Percentiles rank a stretch among this genome's conserved stretches.
phyloP scores from a whole-genome alignment of 2,329 filamentous ascomycete genomes.

The Colletotrichum cereale region DNA sequence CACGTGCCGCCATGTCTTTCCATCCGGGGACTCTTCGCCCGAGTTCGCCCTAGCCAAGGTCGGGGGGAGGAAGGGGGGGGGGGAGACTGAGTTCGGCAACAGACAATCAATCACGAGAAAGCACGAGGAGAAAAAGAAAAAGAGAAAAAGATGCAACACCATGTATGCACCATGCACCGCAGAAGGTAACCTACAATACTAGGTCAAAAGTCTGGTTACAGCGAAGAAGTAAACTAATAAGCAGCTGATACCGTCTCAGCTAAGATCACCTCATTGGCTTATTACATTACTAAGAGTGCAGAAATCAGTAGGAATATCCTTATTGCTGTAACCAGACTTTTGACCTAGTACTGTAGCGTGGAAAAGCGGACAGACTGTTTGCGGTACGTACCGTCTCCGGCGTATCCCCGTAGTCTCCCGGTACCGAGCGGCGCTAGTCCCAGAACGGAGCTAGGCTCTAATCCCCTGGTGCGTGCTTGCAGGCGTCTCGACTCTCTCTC shows the following conservation, averaged over 20 bases:
- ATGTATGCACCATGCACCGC: neutral
- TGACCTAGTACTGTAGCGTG: too few species aligned
- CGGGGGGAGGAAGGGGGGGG: neutral
- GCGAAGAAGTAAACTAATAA: too few species aligned
- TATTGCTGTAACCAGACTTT: too few species aligned
- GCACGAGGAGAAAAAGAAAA: neutral
- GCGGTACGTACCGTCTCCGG: constrained; percentile 35
- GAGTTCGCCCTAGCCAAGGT: neutral
- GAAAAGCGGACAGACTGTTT: neutral
- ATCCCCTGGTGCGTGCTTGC: neutral
- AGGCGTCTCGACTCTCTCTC: neutral
- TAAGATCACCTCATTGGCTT: too few species aligned
- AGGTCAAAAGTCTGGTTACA: too few species aligned
- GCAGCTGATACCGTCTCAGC: too few species aligned
- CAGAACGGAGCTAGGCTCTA: constrained; percentile 3
- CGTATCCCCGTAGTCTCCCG: constrained; percentile 36
- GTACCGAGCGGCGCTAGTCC: constrained; percentile 24
- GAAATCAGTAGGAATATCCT: too few species aligned
- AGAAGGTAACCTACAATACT: too few species aligned
- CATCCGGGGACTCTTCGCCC: neutral
- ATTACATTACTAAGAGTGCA: too few species aligned
- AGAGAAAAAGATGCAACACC: neutral
- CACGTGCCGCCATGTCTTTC: constrained; percentile 18
- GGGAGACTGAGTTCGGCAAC: neutral
- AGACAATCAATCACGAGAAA: neutral